These are phyloP conservation scores for Colletotrichum sp. DNA, from an alignment of 2,329 filamentous ascomycete species.

Conservation along the genomic window DNA sequence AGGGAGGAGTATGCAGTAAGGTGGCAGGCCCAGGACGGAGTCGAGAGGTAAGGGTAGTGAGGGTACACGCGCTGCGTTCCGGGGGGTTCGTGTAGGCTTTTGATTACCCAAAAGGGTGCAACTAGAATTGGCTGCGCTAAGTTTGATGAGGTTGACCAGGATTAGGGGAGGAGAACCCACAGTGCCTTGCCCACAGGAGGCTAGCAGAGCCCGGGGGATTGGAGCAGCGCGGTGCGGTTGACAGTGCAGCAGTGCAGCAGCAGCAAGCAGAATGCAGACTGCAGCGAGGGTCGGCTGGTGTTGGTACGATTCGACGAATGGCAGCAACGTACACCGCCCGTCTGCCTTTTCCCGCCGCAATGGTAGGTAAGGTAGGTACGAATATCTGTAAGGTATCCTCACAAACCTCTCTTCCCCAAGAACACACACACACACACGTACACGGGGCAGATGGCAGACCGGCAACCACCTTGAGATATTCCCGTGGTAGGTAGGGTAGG, in stretches of 20 bases:
- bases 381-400: background rate
- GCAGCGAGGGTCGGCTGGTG: background rate
- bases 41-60: conserved; percentile 11
- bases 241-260: background rate
- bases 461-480: background rate
- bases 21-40: background rate
- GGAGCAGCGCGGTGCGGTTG: background rate
- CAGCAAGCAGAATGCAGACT: background rate
- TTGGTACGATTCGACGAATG: background rate
- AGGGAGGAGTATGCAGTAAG: background rate
- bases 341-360: background rate
- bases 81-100: conserved; percentile 28
- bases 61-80: background rate
- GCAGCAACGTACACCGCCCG: background rate
- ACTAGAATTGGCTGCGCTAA: conserved; percentile 44
- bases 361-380: background rate
- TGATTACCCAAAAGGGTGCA: conserved; percentile 41
- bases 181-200: conserved; percentile 8
- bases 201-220: conserved; percentile 24
- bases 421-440: background rate
- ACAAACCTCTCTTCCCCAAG: background rate
- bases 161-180: conserved; percentile 19
- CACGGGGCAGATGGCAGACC: background rate
- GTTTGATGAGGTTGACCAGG: conserved; percentile 43
- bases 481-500: background rate